Evolutionary conservation across 306 rosid species (phyloP).

Genomic region (Begonia peltatifolia): DNA sequence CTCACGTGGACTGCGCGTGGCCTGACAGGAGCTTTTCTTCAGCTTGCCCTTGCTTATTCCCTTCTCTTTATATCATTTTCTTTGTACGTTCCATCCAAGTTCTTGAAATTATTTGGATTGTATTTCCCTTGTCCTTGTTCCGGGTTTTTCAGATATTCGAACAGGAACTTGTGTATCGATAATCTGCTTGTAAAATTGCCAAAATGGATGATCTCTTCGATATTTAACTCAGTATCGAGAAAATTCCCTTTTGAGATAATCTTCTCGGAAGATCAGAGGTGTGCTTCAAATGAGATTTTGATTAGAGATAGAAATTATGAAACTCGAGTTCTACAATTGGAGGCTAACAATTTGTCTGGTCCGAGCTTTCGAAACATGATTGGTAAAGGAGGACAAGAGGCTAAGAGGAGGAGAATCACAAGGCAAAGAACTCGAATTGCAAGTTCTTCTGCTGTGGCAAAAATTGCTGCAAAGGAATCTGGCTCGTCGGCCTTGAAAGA

Average conservation of each 20-base stretch:
- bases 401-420: too few relatives aligned
- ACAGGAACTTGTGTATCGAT: conserved; percentile 38
- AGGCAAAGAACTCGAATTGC: too few relatives aligned
- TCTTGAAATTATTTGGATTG: conserved; percentile 28
- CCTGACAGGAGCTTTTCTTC: conserved; percentile 34
- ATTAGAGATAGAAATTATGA: too few relatives aligned
- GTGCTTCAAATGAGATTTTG: too few relatives aligned
- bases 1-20: too few relatives aligned
- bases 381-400: too few relatives aligned
- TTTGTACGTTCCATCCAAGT: conserved; percentile 36
- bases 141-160: conserved; percentile 46
- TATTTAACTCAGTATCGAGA: conserved; percentile 26
- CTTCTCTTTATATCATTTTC: conserved; percentile 50
- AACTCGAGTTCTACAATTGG: too few relatives aligned
- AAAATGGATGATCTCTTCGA: conserved; percentile 23
- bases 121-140: conserved; percentile 68
- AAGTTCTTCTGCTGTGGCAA: too few relatives aligned
- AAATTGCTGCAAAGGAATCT: too few relatives aligned
- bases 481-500: too few relatives aligned
- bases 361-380: too few relatives aligned
- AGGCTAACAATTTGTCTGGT: too few relatives aligned
- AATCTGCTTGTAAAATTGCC: conserved; percentile 47
- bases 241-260: conserved; percentile 66
- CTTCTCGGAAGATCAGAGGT: conserved; percentile 16
- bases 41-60: conserved; percentile 55